Evolutionary conservation across 345 rosid genomes (phyloP).

Genomic region (Citrus hindsii): DNA sequence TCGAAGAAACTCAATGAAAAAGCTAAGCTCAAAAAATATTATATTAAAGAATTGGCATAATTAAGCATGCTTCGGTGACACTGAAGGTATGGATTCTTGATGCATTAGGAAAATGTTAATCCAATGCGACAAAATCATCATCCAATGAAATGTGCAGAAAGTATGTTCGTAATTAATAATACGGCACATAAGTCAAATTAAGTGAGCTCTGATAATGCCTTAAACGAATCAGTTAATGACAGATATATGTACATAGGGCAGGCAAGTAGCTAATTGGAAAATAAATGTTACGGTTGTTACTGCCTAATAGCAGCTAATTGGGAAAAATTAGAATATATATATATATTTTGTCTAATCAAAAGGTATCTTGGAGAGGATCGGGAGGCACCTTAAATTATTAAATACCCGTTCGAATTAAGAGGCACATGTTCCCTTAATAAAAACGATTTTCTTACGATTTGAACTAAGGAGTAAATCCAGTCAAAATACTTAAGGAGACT

Average conservation of each 20-base stretch:
- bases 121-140: not conserved
- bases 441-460: accelerated
- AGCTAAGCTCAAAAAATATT: not conserved
- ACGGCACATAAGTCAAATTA: not conserved
- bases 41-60: not conserved
- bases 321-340: no score
- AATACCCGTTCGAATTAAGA: accelerated
- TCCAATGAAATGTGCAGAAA: no score
- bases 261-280: not conserved
- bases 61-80: slow-evolving; percentile 1
- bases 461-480: accelerated
- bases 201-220: not conserved
- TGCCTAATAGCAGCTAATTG: not conserved
- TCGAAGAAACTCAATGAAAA: not conserved
- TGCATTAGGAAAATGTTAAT: not conserved
- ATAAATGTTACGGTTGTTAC: not conserved
- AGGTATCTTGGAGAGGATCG: no score
- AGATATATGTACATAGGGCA: not conserved
- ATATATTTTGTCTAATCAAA: no score
- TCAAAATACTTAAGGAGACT: accelerated
- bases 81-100: not conserved
- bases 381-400: no score
- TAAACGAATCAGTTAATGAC: not conserved
- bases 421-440: accelerated
- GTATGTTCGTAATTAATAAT: not conserved